phyloP scores from a whole-genome alignment of 768 basidiomycete genomes.

The Termitomyces sp. region DNA sequence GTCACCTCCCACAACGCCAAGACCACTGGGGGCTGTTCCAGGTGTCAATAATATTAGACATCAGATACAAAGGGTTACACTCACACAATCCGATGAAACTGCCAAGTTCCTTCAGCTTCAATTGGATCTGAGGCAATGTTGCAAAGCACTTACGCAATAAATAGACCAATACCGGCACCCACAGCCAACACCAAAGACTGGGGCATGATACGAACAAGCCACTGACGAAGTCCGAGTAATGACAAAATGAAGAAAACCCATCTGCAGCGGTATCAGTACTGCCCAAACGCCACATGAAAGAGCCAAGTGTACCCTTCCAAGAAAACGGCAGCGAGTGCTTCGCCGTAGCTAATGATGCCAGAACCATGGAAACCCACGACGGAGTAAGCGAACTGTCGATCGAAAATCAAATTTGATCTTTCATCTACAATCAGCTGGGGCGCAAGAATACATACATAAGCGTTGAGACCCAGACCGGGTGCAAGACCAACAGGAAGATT shows the following conservation, averaged over 20 bases:
- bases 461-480: conserved; percentile 81
- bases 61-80: conserved; percentile 7
- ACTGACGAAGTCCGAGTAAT: conserved; percentile 81
- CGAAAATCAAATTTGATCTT: background rate
- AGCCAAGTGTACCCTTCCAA: conserved; percentile 66
- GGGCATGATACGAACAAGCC: conserved; percentile 87
- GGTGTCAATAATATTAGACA: background rate
- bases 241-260: conserved; percentile 83
- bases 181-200: conserved; percentile 83
- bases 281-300: background rate
- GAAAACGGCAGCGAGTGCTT: conserved; percentile 84
- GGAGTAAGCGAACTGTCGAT: conserved; percentile 74
- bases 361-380: conserved; percentile 83
- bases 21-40: conserved; percentile 53
- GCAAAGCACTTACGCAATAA: conserved; percentile 63
- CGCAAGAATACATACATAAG: conserved; percentile 52
- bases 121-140: background rate
- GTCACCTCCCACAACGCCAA: conserved; percentile 74
- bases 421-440: background rate
- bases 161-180: conserved; percentile 84
- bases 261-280: conserved; percentile 28
- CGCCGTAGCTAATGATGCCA: conserved; percentile 67
- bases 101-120: conserved; percentile 8
- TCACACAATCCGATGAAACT: conserved; percentile 76
- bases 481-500: conserved; percentile 91